Base-by-base conservation (phyloP, 1,284 basidiomycete species). In the Cryptococcus amylolentus region DNA sequence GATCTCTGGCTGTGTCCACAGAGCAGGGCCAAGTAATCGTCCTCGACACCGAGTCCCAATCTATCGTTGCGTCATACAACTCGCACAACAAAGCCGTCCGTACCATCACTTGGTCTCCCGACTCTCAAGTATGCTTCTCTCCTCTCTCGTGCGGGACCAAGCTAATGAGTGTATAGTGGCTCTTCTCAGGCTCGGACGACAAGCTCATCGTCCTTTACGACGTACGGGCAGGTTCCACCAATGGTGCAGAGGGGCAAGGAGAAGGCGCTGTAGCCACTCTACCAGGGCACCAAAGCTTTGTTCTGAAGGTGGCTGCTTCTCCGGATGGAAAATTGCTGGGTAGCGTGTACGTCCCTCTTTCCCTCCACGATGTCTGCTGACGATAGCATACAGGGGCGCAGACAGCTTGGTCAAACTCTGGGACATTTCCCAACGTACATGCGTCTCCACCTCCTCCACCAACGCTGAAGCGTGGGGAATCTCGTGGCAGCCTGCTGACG, bases 11-110 rank as follows among this genome's bases (percentile, higher is more conserved):
- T 8, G 80, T 92, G 61, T 84, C 88, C 5, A 84, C 85, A 4
- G 89, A 93, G 72, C 82, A 83, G 2, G 91, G 91, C 16, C 87
- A 91, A 66, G 86, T 92, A 51, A 87, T 83, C 72, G 79, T 93
- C 41, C 86, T 91, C 63, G 90, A 93, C 73, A 69, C 87, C 42
- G 85, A 86, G 67, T 82, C 87, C 0, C 78, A 79, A 58, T 77
- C 84, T 9, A 77, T 92, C 38, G 75, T 81, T 1, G 80, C 83
- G 3, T 88, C 86, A 2, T 92, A 87, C 74, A 85, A 85, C 3
- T 88, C 88, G 1, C 91, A 94, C 70, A 89, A 88, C 10, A 89
- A 91, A 85, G 82, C 85, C 47, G 88, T 91, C 8, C 85, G 91
- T 26, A 86, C 87, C 0, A 72, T 92, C 5, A 81, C 88, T 7